Evolutionary conservation across 2,329 filamentous ascomycete genomes (phyloP).

Genomic region (Bipolaris oryzae): DNA sequence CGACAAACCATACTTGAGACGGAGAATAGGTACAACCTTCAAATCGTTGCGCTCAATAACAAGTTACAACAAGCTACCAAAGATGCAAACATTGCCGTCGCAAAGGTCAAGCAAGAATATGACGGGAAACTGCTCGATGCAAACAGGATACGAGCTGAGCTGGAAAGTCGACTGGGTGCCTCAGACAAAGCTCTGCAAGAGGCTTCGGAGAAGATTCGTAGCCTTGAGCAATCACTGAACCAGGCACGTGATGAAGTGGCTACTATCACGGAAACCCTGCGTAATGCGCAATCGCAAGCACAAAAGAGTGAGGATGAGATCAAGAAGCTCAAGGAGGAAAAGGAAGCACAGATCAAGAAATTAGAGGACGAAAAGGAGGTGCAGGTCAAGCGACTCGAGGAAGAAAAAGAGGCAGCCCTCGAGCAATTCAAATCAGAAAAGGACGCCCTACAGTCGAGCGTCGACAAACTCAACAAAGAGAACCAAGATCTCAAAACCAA

Average conservation of each 20-base stretch:
- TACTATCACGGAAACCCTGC: constrained; percentile 28
- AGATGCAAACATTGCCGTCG: constrained; percentile 33
- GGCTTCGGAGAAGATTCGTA: constrained; percentile 33
- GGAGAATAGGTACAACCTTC: constrained; percentile 56
- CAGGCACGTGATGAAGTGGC: constrained; percentile 36
- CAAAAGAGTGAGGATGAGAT: constrained; percentile 39
- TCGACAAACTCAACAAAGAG: constrained; percentile 23
- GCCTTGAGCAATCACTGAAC: constrained; percentile 35
- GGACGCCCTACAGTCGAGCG: constrained; percentile 22
- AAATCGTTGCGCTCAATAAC: constrained; percentile 46
- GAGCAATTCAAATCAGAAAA: constrained; percentile 18
- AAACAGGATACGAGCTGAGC: constrained; percentile 29
- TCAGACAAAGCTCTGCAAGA: constrained; percentile 37
- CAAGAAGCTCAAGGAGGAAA: constrained; percentile 14
- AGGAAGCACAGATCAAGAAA: constrained; percentile 47
- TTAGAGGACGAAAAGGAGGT: constrained; percentile 32
- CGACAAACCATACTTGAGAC: constrained; percentile 46
- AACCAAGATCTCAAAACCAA: constrained; percentile 47
- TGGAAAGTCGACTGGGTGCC: constrained; percentile 35
- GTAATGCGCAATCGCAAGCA: constrained; percentile 31
- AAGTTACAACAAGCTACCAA: constrained; percentile 43
- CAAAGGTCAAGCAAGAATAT: constrained; percentile 42
- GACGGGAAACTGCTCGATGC: constrained; percentile 41
- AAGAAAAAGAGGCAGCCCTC: constrained; percentile 35
- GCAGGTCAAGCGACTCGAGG: not conserved